Percentiles rank a stretch among this genome's conserved stretches.
phyloP scores from a whole-genome alignment of 345 rosid species.

The Eucalyptus polyanthemos region DNA sequence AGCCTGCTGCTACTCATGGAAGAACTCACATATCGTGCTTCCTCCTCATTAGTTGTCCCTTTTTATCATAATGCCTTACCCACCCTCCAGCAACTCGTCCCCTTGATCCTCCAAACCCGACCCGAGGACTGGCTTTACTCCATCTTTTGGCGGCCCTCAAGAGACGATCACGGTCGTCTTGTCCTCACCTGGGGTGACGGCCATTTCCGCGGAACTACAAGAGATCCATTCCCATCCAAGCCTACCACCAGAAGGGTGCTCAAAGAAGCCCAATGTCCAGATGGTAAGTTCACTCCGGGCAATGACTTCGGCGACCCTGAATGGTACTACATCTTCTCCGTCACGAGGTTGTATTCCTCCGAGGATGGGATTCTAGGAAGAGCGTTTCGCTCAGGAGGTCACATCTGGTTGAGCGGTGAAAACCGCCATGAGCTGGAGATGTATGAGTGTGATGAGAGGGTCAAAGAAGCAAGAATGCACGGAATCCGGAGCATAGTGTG shows the following conservation, averaged over 20 bases:
- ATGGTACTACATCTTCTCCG: conserved; percentile 1
- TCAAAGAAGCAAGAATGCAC: conserved; percentile 5
- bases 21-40: background rate
- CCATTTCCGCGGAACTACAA: background rate
- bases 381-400: background rate
- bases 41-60: background rate
- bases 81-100: background rate
- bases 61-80: background rate
- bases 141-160: conserved; percentile 5
- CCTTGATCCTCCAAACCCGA: background rate
- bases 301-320: background rate
- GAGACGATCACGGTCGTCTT: background rate
- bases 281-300: background rate
- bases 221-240: background rate
- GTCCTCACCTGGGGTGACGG: conserved; percentile 5
- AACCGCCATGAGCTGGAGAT: background rate
- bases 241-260: background rate
- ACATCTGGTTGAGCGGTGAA: conserved; percentile 5
- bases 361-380: background rate
- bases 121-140: conserved; percentile 4
- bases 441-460: background rate
- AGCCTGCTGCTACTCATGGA: background rate
- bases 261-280: background rate
- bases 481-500: conserved; percentile 6
- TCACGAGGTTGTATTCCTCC: background rate